Base-by-base conservation (phyloP, 192 early-diverging fungal genomes). In the Coemansia sp. region DNA sequence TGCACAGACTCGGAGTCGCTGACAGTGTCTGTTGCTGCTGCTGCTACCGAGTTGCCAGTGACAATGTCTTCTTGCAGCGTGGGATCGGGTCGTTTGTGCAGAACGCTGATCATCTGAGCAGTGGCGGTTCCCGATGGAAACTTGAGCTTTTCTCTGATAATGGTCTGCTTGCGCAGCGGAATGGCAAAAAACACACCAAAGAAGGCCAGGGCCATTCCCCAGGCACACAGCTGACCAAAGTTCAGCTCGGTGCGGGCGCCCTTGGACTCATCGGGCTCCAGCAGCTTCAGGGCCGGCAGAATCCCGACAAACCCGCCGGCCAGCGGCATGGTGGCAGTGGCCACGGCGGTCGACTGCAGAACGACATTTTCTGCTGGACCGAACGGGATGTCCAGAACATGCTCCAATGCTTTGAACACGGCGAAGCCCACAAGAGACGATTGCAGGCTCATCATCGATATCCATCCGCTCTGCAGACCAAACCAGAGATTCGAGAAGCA, bases 171-270 rank as follows among this genome's bases (percentile, higher is more conserved):
- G 48, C 94, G 79, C 64, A 95, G 67, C 2, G 92, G 92, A 2
- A 93, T 85, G 5, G 92, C 94, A 84, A 95, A 94, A 79, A 95
- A 95, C 3, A 96, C 90, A n/a, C 94, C 94, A 84, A 92, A 96
- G 74, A 93, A 93, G 15, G 93, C 89, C 61, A 91, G 79, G 5
- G 87, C 92, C 37, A 95, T 58, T 18, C 89, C 89, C 91, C 91
- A 94, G 1, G 91, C 73, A 39, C 93, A 85, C 45, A 95, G 70
- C 64, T 88, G 75, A 37, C 78, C 79, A 39, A 73, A 83, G 39
- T 73, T 76, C 18, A 90, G 72, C 39, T 83, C 70, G 3, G 89
- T 86, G 0, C 87, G 85, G 14, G 76, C 83, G 0, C 69, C 85
- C 20, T 80, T 78, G 18, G 87, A 75, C 66, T 92, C 91, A 14